Base-by-base conservation (phyloP, 768 basidiomycete genomes). In the Calocera viscosa region DNA sequence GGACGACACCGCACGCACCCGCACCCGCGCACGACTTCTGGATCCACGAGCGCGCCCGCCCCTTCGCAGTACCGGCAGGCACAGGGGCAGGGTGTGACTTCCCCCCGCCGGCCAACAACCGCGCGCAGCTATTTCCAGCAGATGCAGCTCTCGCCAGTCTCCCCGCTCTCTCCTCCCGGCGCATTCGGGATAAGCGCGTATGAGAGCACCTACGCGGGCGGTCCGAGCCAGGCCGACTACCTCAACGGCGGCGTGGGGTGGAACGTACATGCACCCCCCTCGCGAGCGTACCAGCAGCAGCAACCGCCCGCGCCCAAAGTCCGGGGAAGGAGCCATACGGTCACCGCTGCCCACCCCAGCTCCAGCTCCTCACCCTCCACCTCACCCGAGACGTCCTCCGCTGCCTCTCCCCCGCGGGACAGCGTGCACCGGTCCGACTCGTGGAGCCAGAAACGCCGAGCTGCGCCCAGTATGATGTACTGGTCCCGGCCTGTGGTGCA, bases 51-150 rank as follows among this genome's bases (percentile, higher is more conserved):
- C 26, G 24, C 53, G 53, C 24, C 53, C 30, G 5, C 43, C 8
- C 7, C 43, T 7, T 19, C 24, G 43, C 19, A 40, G 39, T 19
- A 47, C 19, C 3, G 16, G 43, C 19, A 47, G 43, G 8, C 7
- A 3, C 19, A 19, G 43, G 8, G 19, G 43, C 53, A 60, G 19
- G 14, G n/a, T n/a, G n/a, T n/a, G n/a, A n/a, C n/a, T n/a, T n/a
- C n/a, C n/a, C n/a, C 26, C 53, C 53, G 53, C 24, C 24, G 53
- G 14, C 53, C 53, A 10, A 5, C 14, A 22, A 60, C 53, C 7
- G 53, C 53, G 53, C 53, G 53, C 53, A 28, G 26, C 30, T 60
- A 60, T 26, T 60, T 60, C 30, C 53, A 60, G 53, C 53, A 14
- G 7, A 16, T 22, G 2, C 53, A 14, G 53, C 30, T 32, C 53